Evolutionary conservation across 176 grass and related monocot species (phyloP), one percentile per base, ranked within the genome.

Genomic region (Aegilops umbellulata): DNA sequence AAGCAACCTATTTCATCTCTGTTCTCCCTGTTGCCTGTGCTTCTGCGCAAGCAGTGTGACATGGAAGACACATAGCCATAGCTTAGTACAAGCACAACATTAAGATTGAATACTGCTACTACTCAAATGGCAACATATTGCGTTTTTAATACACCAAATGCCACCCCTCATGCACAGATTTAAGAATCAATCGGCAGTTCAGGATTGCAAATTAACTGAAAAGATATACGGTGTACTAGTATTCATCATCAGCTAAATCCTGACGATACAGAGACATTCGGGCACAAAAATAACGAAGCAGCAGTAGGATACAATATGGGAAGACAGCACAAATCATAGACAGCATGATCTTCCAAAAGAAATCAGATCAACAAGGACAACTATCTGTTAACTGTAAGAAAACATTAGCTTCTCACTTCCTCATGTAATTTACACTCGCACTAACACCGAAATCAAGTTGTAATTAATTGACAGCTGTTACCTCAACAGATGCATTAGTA

Each of bases 211-310:
- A 41, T 11, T 41, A 41, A 41, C 10, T 11, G 39, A 41, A 41
- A 2, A 11, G 39, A 41, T 41, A 41, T 41, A 11, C 39, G 10
- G 39, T 41, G 10, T 41, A 41, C 39, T 41, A 41, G 2, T 83
- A 72, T 83, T 82, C 24, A 58, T 58, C 80, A 90, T 90, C 84
- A 76, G 67, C n/a, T 84, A 84, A 91, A 76, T 77, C 60, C 32
- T 88, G 82, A 85, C 42, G 66, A 74, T 47, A 79, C 74, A 79
- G 38, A 31, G 79, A 72, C 5, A 79, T 83, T 36, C 70, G 29
- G 39, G 25, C 26, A 24, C 11, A 35, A 65, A 81, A 87, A 51
- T 51, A 88, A 81, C 29, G 62, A 85, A 69, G 17, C 29, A 78
- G 62, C 39, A 46, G 39, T 23, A 85, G 74, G 81, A 76, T 35